Conservation (phyloP, 2,329 filamentous ascomycete genomes). For the Sporothrix phasma region DNA sequence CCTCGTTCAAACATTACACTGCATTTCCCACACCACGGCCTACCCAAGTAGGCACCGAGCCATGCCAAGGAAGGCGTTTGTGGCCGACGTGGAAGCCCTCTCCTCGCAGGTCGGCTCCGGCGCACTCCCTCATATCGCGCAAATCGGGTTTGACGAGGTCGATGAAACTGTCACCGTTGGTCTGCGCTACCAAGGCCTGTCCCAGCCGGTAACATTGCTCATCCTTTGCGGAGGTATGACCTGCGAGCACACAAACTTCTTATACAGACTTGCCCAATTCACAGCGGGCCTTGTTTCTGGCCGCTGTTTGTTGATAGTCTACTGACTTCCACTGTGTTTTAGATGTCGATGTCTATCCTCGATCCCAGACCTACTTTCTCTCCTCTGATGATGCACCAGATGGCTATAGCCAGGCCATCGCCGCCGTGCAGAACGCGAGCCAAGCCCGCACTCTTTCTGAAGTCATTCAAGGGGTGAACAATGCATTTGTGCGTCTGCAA, state of each 20-base stretch:
- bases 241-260: neutral
- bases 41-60: neutral
- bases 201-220: neutral
- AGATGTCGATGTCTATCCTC: constrained; percentile 5
- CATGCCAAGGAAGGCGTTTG: constrained; percentile 25
- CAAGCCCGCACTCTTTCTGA: neutral
- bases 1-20: neutral
- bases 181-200: neutral
- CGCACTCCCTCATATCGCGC: neutral
- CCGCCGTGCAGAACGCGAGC: neutral
- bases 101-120: neutral
- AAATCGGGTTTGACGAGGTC: neutral
- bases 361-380: neutral
- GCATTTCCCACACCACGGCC: neutral
- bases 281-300: neutral
- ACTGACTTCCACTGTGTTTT: neutral
- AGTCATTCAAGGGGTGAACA: neutral
- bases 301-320: neutral
- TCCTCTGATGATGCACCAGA: neutral
- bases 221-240: neutral
- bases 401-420: neutral
- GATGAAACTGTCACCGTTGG: neutral
- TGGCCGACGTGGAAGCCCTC: neutral
- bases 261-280: neutral
- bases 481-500: neutral